A percentile compares a stretch with the other conserved stretches of the same genome.
These are phyloP conservation scores for Penicillium rolfsii DNA, from an alignment of 2,329 filamentous ascomycete genomes.

Conservation along the genomic window DNA sequence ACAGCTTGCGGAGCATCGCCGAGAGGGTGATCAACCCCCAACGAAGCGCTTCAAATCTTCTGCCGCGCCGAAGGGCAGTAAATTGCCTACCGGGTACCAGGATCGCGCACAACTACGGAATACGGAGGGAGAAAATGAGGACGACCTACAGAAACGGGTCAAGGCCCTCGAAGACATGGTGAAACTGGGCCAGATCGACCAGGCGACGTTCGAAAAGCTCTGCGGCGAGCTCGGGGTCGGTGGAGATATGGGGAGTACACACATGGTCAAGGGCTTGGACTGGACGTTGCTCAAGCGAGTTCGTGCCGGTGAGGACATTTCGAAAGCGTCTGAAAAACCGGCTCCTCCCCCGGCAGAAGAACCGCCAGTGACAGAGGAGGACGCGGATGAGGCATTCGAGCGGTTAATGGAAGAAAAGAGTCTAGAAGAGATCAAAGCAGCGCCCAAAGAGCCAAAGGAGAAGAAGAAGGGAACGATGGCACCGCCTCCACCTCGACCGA, in stretches of 20 bases:
- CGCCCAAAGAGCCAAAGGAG: slow-evolving; percentile 44
- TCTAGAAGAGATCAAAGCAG: slow-evolving; percentile 35
- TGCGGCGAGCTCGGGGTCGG: slow-evolving; percentile 74
- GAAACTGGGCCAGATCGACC: slow-evolving; percentile 82
- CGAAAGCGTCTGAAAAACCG: slow-evolving; percentile 30
- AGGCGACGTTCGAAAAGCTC: slow-evolving; percentile 74
- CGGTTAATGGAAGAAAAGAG: slow-evolving; percentile 45
- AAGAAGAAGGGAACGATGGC: slow-evolving; percentile 57
- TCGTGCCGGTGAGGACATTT: slow-evolving; percentile 59
- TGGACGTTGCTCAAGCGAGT: slow-evolving; percentile 65
- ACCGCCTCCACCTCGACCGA: slow-evolving; percentile 50
- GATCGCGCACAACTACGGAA: slow-evolving; percentile 74
- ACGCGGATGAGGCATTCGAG: slow-evolving; percentile 67
- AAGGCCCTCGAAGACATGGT: slow-evolving; percentile 79
- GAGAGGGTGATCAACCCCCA: slow-evolving; percentile 55
- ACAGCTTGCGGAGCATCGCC: slow-evolving; percentile 77
- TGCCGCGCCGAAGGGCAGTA: slow-evolving; percentile 79
- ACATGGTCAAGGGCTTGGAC: slow-evolving; percentile 90
- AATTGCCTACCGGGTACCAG: slow-evolving; percentile 76
- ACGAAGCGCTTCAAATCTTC: slow-evolving; percentile 75
- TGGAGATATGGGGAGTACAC: slow-evolving; percentile 77
- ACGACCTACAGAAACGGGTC: slow-evolving; percentile 67
- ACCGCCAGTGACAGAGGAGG: slow-evolving; percentile 41
- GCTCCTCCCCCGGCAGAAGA: slow-evolving; percentile 31
- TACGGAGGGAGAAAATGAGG: slow-evolving; percentile 53